Evolutionary conservation across 2,329 filamentous ascomycete genomes (phyloP), one percentile per base, ranked within the genome.

Genomic region (Ophiostoma ulmi): DNA sequence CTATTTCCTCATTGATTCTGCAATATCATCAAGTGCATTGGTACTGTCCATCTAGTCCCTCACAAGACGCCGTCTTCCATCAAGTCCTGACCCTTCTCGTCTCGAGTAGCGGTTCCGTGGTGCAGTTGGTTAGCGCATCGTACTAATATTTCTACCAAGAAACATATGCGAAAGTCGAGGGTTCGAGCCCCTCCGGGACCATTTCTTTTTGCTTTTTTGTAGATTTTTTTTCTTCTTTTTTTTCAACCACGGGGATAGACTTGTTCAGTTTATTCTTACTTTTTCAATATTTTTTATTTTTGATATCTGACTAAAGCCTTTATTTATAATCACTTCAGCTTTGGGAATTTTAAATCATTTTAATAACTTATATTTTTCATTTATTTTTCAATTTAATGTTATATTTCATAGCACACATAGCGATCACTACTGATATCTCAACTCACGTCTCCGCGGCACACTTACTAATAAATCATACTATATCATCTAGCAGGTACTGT

Each of bases 61-160:
- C 6, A 7, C 26, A 31, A 70, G 58, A 31, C 31, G 26, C 65
- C 55, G n/a, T 55, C 66, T n/a, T 68, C n/a, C 55, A 41, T 41
- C 55, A 58, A 31, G 67, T 68, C 55, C 67, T 44, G 66, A 22
- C 66, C 66, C 67, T 61, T 31, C 38, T 64, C 66, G 39, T 67
- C n/a, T 26, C 69, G 52, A 35, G 39, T 65, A 68, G 69, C 69
- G 69, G 69, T 70, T 70, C 69, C 69, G 70, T 71, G 70, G 70
- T 71, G 70, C 70, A 71, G 70, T 71, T 71, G 70, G 66, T 68
- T 68, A 71, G 66, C 70, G 66, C 70, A 70, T 70, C 69, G 69
- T 70, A 70, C 69, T 70, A 70, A 70, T 70, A 70, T 70, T 70
- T 71, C 66, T 55, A 17, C 41, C 58, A 63, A 41, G 41, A 68